Evolutionary conservation across 495 filamentous ascomycete species (phyloP), one percentile per base, ranked within the genome.

Genomic region (Apiosordaria backusii): DNA sequence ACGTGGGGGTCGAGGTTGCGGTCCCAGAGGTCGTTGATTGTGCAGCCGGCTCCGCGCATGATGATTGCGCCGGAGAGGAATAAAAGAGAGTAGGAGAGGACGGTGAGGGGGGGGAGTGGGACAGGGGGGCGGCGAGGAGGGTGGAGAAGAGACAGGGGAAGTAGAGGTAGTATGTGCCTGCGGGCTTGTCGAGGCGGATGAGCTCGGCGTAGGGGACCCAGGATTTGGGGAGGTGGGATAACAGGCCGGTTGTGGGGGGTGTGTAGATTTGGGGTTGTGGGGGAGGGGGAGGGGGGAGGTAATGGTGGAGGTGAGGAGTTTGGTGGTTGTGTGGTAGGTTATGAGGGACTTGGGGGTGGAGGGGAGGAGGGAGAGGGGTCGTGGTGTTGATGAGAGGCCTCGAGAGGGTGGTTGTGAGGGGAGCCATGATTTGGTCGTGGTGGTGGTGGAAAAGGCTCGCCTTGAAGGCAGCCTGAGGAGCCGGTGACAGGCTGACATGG

Each of bases 21-120:
- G 78, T 98, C 95, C 93, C 92, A 97, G 55, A 98, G 85, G 75
- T 99, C 95, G 78, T 99, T 98, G 80, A 99, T 95, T 35, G 95
- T 89, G 78, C 95, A 99, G 18, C 95, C 95, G n/a, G 95, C 95
- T 27, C 95, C 93, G 61, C 95, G 92, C 95, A 99, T 98, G 71
- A 97, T 88, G 65, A 97, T 73, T 2, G 95, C 93, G 52, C 95
- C 95, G 9, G 85, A 79, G 74, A 95, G 88, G 82, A 99, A 99
- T 62, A 97, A 87, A 2, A 86, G 78, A 2, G 83, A 83, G 1
- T 91, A 96, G 57, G 82, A 77, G 29, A 90, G 13, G 18, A 91
- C 83, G 9, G 85, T 24, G 80, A 66, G 0, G 88, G 84, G 0
- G 85, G 67, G 3, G 92, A 86, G 0, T 75, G 72, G 57, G 82